A percentile compares a stretch with the other conserved stretches of the same genome.
These are phyloP conservation scores for Tilletia indica DNA, from an alignment of 1,284 basidiomycete genomes.

Conservation along the genomic window DNA sequence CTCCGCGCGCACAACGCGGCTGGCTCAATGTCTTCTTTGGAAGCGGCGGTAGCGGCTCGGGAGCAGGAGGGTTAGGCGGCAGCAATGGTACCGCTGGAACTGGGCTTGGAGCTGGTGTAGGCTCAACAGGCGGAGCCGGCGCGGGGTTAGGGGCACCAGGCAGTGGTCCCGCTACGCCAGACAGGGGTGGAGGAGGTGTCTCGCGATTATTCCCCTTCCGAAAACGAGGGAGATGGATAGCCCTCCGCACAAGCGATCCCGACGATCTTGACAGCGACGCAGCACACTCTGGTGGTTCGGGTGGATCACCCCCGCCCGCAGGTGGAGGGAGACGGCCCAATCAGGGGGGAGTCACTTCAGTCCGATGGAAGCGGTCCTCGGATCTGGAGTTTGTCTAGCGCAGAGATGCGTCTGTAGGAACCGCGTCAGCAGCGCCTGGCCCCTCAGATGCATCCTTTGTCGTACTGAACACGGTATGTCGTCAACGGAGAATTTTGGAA, in stretches of 20 bases:
- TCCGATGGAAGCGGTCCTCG: conserved; percentile 1
- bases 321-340: conserved; percentile 8
- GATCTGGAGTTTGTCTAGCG: conserved; percentile 2
- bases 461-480: too few relatives aligned
- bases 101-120: too few relatives aligned
- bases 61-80: too few relatives aligned
- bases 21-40: background rate
- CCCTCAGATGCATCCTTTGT: too few relatives aligned
- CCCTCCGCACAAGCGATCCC: conserved; percentile 4
- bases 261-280: background rate
- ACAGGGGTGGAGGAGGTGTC: background rate
- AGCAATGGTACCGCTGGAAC: too few relatives aligned
- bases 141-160: background rate
- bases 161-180: background rate
- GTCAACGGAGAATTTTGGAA: too few relatives aligned
- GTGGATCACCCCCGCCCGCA: background rate
- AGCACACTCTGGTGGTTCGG: background rate
- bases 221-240: background rate
- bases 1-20: background rate
- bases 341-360: background rate
- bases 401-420: too few relatives aligned
- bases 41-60: too few relatives aligned
- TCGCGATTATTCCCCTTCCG: background rate
- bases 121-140: too few relatives aligned
- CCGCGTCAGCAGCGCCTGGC: too few relatives aligned